These are phyloP conservation scores for Cercospora sp. DNA, from an alignment of 2,329 filamentous ascomycete genomes.

Conservation along the genomic window DNA sequence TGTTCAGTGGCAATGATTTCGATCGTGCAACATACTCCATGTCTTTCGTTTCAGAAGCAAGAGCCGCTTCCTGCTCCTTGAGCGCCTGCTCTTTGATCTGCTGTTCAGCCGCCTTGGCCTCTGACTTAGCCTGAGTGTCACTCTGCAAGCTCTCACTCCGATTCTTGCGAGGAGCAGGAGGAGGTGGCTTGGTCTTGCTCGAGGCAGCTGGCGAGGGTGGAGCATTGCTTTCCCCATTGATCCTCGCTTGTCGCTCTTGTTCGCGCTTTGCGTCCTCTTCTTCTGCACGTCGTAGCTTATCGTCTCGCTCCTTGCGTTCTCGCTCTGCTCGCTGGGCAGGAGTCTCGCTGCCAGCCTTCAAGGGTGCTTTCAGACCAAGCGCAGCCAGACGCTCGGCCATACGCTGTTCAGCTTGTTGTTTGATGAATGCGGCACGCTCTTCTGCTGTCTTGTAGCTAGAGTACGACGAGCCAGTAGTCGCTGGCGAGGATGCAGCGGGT, in stretches of 20 bases:
- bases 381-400: constrained; percentile 96
- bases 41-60: constrained; percentile 69
- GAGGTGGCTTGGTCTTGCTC: constrained; percentile 51
- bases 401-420: constrained; percentile 92
- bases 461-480: constrained; percentile 64
- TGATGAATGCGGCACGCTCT: constrained; percentile 92
- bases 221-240: constrained; percentile 72
- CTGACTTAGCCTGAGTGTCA: constrained; percentile 54
- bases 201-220: constrained; percentile 55
- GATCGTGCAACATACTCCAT: constrained; percentile 70
- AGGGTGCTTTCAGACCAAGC: constrained; percentile 81
- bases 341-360: constrained; percentile 72
- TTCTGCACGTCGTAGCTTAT: constrained; percentile 84
- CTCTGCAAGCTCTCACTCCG: constrained; percentile 60
- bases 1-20: not conserved
- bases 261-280: constrained; percentile 91
- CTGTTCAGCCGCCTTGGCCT: constrained; percentile 61
- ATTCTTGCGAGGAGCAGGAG: constrained; percentile 72
- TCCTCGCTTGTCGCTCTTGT: constrained; percentile 76
- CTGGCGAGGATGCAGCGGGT: constrained; percentile 44
- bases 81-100: constrained; percentile 55
- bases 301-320: constrained; percentile 81
- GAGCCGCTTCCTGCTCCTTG: constrained; percentile 70
- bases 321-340: constrained; percentile 82
- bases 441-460: constrained; percentile 86